Conservation (phyloP, 305 asterid genomes). For the Solanum hybrid region DNA sequence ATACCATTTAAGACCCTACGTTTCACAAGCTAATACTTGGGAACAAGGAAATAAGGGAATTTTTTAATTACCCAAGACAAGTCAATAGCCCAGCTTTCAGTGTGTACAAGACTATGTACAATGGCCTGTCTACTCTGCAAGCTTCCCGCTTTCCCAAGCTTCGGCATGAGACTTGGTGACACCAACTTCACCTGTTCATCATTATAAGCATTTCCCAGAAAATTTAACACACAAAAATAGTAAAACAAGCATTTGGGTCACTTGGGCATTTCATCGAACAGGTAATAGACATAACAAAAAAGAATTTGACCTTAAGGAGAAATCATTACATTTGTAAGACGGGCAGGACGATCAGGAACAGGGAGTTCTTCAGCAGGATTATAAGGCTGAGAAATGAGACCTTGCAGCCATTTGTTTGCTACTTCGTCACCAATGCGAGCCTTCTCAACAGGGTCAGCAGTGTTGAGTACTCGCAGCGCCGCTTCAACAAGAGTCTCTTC, state of each 20-base stretch:
- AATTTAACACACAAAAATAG: not conserved
- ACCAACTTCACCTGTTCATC: constrained; percentile 66
- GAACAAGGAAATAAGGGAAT: not conserved
- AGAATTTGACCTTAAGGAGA: not conserved
- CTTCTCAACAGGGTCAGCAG: constrained; percentile 78
- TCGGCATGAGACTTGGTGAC: constrained; percentile 91
- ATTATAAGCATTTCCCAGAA: not conserved
- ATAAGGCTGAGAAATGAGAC: constrained; percentile 40
- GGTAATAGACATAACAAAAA: constrained; percentile 1
- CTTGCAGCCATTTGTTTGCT: constrained; percentile 65
- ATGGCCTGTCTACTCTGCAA: constrained; percentile 92
- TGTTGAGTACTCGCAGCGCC: constrained; percentile 64
- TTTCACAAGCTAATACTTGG: not conserved
- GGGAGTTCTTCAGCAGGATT: constrained; percentile 26
- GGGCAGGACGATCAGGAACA: constrained; percentile 79
- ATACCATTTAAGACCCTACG: not conserved
- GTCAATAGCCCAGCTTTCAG: constrained; percentile 98
- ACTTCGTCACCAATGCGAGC: constrained; percentile 76
- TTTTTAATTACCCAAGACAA: constrained; percentile 66
- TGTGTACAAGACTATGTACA: constrained; percentile 90
- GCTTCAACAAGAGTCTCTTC: constrained; percentile 64
- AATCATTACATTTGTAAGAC: constrained; percentile 35
- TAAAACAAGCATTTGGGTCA: not conserved
- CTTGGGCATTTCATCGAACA: constrained; percentile 37
- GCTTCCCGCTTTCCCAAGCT: constrained; percentile 94